Conservation (phyloP, 2,329 filamentous ascomycete species). For the Tolypocladium amazonense region DNA sequence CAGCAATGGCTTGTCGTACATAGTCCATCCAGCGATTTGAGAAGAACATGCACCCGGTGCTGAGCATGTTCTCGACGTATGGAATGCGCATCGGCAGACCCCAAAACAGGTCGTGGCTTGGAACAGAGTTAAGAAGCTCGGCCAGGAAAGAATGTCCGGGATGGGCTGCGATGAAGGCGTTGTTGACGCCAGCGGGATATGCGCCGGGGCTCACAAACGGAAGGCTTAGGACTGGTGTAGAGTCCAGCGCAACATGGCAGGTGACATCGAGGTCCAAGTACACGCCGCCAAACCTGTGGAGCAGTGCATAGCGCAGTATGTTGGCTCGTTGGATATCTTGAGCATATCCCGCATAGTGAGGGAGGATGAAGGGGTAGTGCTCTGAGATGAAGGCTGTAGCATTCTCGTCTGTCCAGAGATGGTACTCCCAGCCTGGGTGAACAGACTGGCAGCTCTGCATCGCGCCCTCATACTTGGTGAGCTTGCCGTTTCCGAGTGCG, state of each 20-base stretch:
- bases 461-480: constrained; percentile 18
- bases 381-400: constrained; percentile 10
- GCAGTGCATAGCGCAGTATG: constrained; percentile 11
- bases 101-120: constrained; percentile 12
- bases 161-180: constrained; percentile 10
- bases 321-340: constrained; percentile 13
- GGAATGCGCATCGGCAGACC: constrained; percentile 13
- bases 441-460: constrained; percentile 9
- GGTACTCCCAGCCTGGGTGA: constrained; percentile 11
- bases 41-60: constrained; percentile 15
- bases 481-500: constrained; percentile 28
- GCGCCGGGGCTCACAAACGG: constrained; percentile 10
- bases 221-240: constrained; percentile 9
- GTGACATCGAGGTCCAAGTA: constrained; percentile 14
- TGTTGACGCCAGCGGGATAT: constrained; percentile 13
- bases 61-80: constrained; percentile 16
- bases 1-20: constrained; percentile 5
- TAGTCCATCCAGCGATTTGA: constrained; percentile 15
- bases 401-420: constrained; percentile 13
- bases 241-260: constrained; percentile 9
- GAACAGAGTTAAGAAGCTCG: constrained; percentile 7
- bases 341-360: constrained; percentile 10
- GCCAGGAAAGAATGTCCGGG: constrained; percentile 9
- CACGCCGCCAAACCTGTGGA: constrained; percentile 12
- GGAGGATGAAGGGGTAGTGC: constrained; percentile 10